A percentile compares a stretch with the other conserved stretches of the same genome.
These are phyloP conservation scores for Rhodomyrtus psidioides DNA, from an alignment of 441 rosid species.

Conservation along the genomic window DNA sequence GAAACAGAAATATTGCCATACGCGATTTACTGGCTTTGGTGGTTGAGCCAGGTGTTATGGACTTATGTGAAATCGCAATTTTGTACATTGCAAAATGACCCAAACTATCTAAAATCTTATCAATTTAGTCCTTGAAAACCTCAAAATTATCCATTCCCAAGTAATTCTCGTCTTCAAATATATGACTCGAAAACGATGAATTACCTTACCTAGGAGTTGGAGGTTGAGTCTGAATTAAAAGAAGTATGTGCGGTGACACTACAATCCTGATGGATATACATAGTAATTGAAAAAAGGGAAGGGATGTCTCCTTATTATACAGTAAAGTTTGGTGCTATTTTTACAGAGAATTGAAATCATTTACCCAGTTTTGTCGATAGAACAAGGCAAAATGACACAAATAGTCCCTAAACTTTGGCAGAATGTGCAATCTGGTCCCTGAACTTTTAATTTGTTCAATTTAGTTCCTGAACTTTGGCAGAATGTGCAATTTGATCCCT, in stretches of 20 bases:
- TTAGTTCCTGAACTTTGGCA: too few species aligned
- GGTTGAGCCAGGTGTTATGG: not conserved
- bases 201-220: not conserved
- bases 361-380: not conserved
- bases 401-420: too few species aligned
- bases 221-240: not conserved
- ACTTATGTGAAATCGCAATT: not conserved
- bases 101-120: not conserved
- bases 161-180: not conserved
- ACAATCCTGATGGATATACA: not conserved
- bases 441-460: too few species aligned
- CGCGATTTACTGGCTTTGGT: not conserved
- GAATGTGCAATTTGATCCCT: too few species aligned
- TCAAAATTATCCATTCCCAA: not conserved
- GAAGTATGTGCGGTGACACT: not conserved
- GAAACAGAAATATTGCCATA: too few species aligned
- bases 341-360: not conserved
- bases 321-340: not conserved
- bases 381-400: too few species aligned
- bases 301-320: not conserved
- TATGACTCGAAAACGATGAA: not conserved
- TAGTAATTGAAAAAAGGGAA: not conserved
- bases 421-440: too few species aligned
- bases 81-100: not conserved
- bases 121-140: not conserved